Base-by-base conservation (phyloP, 1,284 basidiomycete genomes). In the Vanrija sp. region DNA sequence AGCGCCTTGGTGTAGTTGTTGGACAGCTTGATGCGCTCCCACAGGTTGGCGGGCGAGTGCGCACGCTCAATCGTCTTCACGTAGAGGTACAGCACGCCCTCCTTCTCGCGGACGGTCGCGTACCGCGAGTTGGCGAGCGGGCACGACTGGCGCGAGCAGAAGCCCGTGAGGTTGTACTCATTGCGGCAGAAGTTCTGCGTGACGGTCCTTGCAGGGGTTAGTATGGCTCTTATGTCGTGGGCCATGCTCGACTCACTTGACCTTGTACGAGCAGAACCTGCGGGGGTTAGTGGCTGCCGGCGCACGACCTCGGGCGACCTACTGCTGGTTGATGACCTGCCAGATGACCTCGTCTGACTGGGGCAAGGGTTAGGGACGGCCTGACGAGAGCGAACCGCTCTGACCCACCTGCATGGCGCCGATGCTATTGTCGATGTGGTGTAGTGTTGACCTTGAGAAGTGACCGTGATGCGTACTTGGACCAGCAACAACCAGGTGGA, bases 121-220 rank as follows among this genome's bases (percentile, higher is more conserved):
- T 98, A 98, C 60, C 90, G 81, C 23, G 92, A 93, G 75, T 98
- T 98, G 18, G 96, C 96, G 12, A 99, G 79, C 0, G 96, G 96
- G 78, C 96, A 99, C 52, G 92, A 94, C 69, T 96, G 92, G 54
- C 94, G 81, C 69, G 86, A 93, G 78, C 96, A 99, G 64, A 98
- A 82, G n/a, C 96, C 96, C 1, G 94, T 96, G 35, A 97, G 85
- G 77, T 99, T 99, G 81, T 96, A 98, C 76, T 97, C 93, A 77
- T 98, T 98, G 47, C 94, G 82, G 78, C 96, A 98, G 78, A 98
- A 98, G 71, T 96, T 98, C 77, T 96, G 93, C 1, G 90, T 95
- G 1, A 85, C 80, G 1, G 93, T 92, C 76, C 92, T 95, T 72
- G 47, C 47, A 31, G 44, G 51, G 27, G 43, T 9, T 12, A 31